Evolutionary conservation across 2,329 filamentous ascomycete species (phyloP).

Genomic region (Verticillium longisporum): DNA sequence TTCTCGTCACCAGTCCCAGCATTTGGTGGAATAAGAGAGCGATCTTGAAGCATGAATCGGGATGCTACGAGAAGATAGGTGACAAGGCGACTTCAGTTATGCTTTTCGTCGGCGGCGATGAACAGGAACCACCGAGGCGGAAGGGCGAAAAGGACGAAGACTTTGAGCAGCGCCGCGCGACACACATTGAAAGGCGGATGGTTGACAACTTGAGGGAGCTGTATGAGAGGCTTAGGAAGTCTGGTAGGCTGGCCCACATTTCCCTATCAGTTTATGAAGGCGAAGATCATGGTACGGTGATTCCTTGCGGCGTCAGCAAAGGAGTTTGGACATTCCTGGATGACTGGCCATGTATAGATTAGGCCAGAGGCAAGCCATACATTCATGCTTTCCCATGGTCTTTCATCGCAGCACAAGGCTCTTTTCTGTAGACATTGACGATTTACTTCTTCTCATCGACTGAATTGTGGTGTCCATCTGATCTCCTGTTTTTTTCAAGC

Average conservation of each 20-base stretch:
- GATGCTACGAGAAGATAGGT: conserved; percentile 15
- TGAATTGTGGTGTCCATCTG: no score
- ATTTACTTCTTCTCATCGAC: conserved; percentile 1
- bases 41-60: conserved; percentile 23
- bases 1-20: conserved; percentile 36
- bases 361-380: not conserved
- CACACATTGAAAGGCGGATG: conserved; percentile 15
- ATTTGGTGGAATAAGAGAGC: conserved; percentile 40
- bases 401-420: no score
- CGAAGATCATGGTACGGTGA: conserved; percentile 24
- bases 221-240: conserved; percentile 9
- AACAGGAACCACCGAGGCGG: conserved; percentile 20
- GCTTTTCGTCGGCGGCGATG: conserved; percentile 25
- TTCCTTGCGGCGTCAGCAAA: conserved; percentile 19
- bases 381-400: not conserved
- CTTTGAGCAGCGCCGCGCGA: conserved; percentile 16
- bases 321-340: conserved; percentile 11
- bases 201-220: conserved; percentile 17
- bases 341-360: conserved; percentile 7
- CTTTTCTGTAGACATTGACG: not conserved
- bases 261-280: conserved; percentile 15
- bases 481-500: no score
- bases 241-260: conserved; percentile 9
- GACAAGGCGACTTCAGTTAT: conserved; percentile 16
- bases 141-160: conserved; percentile 20